phyloP scores from a whole-genome alignment of 108 stramenopile species.

The Stephanodiscus minutulus region DNA sequence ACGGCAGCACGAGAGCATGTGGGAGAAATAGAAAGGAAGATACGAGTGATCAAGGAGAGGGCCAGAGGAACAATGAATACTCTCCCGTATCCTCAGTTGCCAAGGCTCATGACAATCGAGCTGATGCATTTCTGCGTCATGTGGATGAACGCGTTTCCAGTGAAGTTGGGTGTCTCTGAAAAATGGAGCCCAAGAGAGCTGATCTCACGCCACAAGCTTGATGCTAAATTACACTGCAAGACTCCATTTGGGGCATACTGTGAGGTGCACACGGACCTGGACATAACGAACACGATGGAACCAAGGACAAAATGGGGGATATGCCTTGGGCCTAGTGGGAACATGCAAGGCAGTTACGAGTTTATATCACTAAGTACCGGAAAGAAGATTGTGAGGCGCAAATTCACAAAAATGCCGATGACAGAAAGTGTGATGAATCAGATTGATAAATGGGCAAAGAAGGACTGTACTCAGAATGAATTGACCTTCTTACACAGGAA shows the following conservation, averaged over 20 bases:
- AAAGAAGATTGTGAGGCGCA: neutral
- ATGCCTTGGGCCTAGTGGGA: too few species aligned
- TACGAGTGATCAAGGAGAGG: slow-evolving; percentile 35
- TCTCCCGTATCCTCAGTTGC: slow-evolving; percentile 28
- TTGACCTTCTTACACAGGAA: too few species aligned
- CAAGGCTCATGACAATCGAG: neutral
- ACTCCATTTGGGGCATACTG: slow-evolving; percentile 16
- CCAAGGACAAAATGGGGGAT: too few species aligned
- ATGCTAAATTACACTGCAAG: slow-evolving; percentile 3
- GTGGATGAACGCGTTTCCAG: too few species aligned
- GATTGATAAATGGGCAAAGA: too few species aligned
- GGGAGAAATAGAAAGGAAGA: slow-evolving; percentile 2
- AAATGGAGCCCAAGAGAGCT: slow-evolving; percentile 29
- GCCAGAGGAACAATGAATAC: slow-evolving; percentile 11
- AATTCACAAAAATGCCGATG: neutral
- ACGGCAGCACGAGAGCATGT: too few species aligned
- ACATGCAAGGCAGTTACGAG: neutral
- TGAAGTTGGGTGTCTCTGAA: slow-evolving; percentile 20
- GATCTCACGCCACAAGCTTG: neutral
- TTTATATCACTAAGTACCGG: neutral
- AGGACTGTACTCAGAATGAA: too few species aligned
- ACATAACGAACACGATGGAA: too few species aligned
- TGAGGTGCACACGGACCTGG: slow-evolving; percentile 2
- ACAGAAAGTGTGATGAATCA: too few species aligned
- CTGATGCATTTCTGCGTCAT: neutral